Percentiles rank a stretch among this genome's conserved stretches.
Evolutionary conservation across 441 rosid genomes (phyloP).

Genomic region (Populus trichocarpa): DNA sequence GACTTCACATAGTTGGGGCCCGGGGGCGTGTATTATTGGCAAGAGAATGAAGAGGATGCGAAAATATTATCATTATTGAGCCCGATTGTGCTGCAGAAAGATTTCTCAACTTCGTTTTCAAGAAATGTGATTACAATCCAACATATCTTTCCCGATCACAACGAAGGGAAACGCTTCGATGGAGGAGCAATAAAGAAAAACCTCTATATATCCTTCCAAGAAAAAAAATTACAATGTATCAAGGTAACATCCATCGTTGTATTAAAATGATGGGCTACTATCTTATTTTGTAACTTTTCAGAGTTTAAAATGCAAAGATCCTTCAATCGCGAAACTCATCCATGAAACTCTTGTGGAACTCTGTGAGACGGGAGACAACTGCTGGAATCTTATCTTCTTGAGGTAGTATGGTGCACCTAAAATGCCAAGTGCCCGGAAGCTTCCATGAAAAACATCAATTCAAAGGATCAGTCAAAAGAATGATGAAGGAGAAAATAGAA

Average conservation of each 20-base stretch:
- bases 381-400: slow-evolving; percentile 96
- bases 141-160: neutral
- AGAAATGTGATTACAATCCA: neutral
- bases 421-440: slow-evolving; percentile 98
- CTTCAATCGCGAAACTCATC: slow-evolving; percentile 57
- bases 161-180: neutral
- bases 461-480: neutral
- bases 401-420: slow-evolving; percentile 92
- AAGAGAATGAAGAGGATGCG: neutral
- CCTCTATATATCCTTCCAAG: neutral
- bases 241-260: neutral
- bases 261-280: neutral
- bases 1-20: neutral
- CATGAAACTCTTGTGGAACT: slow-evolving; percentile 85
- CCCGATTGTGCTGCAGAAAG: neutral
- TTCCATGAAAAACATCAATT: slow-evolving; percentile 23
- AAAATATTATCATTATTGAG: neutral
- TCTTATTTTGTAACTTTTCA: slow-evolving; percentile 6
- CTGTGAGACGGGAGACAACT: slow-evolving; percentile 60
- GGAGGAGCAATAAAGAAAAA: neutral
- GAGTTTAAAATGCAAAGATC: too few relatives aligned
- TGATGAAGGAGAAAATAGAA: too few relatives aligned
- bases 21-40: neutral
- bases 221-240: too few relatives aligned
- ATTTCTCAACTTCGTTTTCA: neutral